phyloP scores from a whole-genome alignment of 306 rosid genomes.

The Dryas alaskensis region DNA sequence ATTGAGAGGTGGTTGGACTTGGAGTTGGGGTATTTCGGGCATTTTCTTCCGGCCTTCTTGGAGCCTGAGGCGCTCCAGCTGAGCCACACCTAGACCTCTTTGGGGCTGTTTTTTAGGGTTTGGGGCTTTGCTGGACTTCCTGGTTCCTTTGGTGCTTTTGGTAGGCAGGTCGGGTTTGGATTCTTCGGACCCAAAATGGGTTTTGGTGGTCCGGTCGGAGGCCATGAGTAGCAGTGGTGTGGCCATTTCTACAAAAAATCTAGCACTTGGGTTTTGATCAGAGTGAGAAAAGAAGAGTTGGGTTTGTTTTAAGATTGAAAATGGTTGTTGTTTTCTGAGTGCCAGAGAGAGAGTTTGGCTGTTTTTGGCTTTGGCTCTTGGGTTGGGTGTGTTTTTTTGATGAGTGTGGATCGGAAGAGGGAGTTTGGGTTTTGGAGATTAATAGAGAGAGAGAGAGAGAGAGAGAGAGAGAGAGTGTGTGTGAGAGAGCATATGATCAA shows the following conservation, averaged over 20 bases:
- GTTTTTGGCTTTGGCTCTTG: neutral
- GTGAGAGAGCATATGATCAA: neutral
- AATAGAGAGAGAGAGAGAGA: neutral
- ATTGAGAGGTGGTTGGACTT: neutral
- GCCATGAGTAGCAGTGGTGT: constrained; percentile 39
- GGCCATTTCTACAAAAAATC: constrained; percentile 30
- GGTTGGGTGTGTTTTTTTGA: neutral
- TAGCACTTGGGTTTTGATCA: neutral
- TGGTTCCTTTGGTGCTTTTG: constrained; percentile 31
- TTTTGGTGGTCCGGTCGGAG: constrained; percentile 27
- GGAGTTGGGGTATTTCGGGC: constrained; percentile 29
- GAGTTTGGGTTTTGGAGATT: constrained; percentile 12
- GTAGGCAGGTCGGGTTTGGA: constrained; percentile 21
- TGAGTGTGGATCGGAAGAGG: neutral
- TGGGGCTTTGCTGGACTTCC: constrained; percentile 31
- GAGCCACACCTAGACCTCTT: constrained; percentile 70
- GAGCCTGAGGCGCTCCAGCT: constrained; percentile 55
- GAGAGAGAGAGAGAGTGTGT: neutral
- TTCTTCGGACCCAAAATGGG: constrained; percentile 15
- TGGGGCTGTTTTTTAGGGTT: constrained; percentile 53
- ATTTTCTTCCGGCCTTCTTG: constrained; percentile 44
- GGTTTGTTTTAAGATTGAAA: neutral
- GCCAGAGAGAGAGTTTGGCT: neutral
- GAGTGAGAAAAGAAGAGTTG: constrained; percentile 8
- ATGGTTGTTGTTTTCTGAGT: neutral